Percentiles rank a stretch among this genome's conserved stretches.
These are phyloP conservation scores for Neurospora sp. DNA, from an alignment of 495 filamentous ascomycete genomes.

Conservation along the genomic window DNA sequence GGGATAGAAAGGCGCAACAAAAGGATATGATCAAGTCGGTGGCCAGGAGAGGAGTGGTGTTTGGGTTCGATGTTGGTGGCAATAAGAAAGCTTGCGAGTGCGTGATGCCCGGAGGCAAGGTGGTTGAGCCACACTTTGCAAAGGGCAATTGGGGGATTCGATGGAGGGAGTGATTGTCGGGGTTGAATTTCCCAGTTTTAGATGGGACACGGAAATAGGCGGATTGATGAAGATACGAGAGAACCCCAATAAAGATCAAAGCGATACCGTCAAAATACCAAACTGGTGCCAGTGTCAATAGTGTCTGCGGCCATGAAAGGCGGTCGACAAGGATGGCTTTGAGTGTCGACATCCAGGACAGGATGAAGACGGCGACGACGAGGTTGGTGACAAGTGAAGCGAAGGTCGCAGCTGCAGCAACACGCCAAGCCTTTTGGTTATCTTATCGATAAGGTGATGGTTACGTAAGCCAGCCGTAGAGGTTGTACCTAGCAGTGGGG, in stretches of 20 bases:
- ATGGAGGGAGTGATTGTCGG: conserved; percentile 25
- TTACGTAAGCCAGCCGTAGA: neutral
- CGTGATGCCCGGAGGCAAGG: conserved; percentile 26
- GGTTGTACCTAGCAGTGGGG: neutral
- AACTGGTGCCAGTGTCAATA: neutral
- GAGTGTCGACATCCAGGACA: neutral
- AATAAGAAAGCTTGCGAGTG: conserved; percentile 14
- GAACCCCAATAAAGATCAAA: no score
- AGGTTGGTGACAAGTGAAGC: neutral
- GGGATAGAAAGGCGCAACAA: conserved; percentile 19
- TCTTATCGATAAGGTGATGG: neutral
- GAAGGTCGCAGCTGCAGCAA: neutral
- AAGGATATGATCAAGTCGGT: conserved; percentile 34
- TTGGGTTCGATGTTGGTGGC: conserved; percentile 25
- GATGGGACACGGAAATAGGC: no score
- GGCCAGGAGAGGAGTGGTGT: conserved; percentile 35
- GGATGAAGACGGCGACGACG: neutral
- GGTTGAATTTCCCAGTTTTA: neutral
- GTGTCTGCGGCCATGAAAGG: neutral
- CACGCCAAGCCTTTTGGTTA: neutral
- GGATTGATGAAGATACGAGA: no score
- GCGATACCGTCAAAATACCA: no score
- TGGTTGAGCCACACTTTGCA: conserved; percentile 34
- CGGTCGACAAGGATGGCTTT: neutral
- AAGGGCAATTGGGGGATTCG: conserved; percentile 40